Base-by-base conservation (phyloP, 2,329 filamentous ascomycete genomes). In the Epichloe sylvatica region DNA sequence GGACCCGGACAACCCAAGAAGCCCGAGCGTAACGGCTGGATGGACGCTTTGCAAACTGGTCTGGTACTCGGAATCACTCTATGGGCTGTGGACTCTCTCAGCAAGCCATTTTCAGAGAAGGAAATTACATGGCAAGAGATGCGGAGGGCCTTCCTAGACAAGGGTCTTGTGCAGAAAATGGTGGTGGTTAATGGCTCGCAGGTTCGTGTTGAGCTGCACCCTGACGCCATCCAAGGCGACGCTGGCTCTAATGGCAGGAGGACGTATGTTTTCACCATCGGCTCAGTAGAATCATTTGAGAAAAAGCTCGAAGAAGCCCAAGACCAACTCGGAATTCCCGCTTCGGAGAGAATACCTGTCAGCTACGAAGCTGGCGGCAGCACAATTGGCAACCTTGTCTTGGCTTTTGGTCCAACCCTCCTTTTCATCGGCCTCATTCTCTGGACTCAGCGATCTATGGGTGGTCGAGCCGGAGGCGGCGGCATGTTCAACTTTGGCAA, bases 81-180 rank as follows among this genome's bases (percentile, higher is more conserved):
- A 5, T 74, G 69, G 55, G 69, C 70, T 41, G 58, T 76, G 7
- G 69, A 67, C 34, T 59, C 60, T 8, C 56, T 69, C 47, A 62
- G 62, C 56, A 67, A 68, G 54, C 56, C 71, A 25, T 69, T 72
- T 54, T 67, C 67, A 4, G 70, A 74, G 55, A 68, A 69, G 60
- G 91, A 98, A 63, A 96, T 98, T 52, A 97, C 92, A 49, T 98
- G 89, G 87, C 90, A 98, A 69, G 92, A 98, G 69, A 87, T 98
- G 70, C 77, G 86, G 54, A 90, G 81, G 58, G 92, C 88, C 34
- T 97, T 95, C 74, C 74, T 98, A 53, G 89, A 96, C 69, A 96
- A 94, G 73, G 92, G 92, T 7, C 76, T 98, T 23, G 90, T 98
- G 19, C 86, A 96, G 70, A 96, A 19, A 71, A 76, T 98, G 17